Evolutionary conservation across 495 filamentous ascomycete genomes (phyloP).

Genomic region (Hamigera avellanea): DNA sequence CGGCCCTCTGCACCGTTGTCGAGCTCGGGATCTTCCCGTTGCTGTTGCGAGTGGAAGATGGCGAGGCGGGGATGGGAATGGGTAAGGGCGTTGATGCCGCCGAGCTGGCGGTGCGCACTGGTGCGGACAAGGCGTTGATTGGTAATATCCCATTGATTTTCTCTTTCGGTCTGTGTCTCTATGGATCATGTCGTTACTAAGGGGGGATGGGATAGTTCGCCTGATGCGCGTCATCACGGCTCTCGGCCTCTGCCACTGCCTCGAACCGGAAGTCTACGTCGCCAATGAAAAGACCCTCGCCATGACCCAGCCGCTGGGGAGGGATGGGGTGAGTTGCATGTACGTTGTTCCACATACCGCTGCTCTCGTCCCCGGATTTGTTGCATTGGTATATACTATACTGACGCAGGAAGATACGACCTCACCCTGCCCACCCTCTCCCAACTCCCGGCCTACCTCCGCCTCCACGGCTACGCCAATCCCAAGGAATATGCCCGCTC

Average conservation of each 20-base stretch:
- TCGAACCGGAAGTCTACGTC: slow-evolving; percentile 14
- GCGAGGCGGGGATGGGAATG: slow-evolving; percentile 1
- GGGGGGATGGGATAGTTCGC: too few species aligned
- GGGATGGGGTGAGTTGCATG: slow-evolving; percentile 29
- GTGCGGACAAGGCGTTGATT: slow-evolving; percentile 20
- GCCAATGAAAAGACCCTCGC: slow-evolving; percentile 22
- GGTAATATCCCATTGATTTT: slow-evolving; percentile 8
- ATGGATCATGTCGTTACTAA: background rate
- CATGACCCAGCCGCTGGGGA: slow-evolving; percentile 22
- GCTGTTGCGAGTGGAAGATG: slow-evolving; percentile 10
- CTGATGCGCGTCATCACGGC: slow-evolving; percentile 27
- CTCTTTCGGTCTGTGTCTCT: background rate
- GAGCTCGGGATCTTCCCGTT: slow-evolving; percentile 23
- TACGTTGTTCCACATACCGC: slow-evolving; percentile 10
- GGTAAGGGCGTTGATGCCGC: slow-evolving; percentile 15
- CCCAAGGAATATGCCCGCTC: slow-evolving; percentile 22
- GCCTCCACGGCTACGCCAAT: slow-evolving; percentile 15
- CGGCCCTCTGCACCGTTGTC: slow-evolving; percentile 22
- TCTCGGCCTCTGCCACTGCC: slow-evolving; percentile 19
- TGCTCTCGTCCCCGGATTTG: background rate
- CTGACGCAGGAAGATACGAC: slow-evolving; percentile 17
- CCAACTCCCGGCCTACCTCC: slow-evolving; percentile 23
- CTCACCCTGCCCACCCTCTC: slow-evolving; percentile 25
- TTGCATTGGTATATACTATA: background rate
- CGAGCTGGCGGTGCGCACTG: slow-evolving; percentile 14